These are phyloP conservation scores for Aspergillus proliferans DNA, from an alignment of 2,329 filamentous ascomycete species.

Conservation along the genomic window DNA sequence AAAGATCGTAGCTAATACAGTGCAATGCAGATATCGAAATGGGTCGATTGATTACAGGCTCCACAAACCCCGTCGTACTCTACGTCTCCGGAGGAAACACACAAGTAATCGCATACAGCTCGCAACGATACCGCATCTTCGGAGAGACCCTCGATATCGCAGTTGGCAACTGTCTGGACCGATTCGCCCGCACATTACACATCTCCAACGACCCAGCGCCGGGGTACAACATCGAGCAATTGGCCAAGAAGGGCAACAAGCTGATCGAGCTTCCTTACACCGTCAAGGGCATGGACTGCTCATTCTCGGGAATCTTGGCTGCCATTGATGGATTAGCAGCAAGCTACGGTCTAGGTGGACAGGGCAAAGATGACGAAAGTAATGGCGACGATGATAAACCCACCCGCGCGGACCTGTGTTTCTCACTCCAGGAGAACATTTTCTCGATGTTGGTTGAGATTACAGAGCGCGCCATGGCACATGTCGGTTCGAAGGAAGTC, in stretches of 20 bases:
- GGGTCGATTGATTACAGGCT: conserved; percentile 87
- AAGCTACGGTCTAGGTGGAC: conserved; percentile 30
- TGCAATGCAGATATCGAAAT: conserved; percentile 75
- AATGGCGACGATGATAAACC: conserved; percentile 33
- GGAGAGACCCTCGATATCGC: conserved; percentile 96
- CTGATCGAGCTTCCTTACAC: conserved; percentile 88
- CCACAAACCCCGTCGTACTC: conserved; percentile 84
- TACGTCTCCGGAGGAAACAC: conserved; percentile 97
- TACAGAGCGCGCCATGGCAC: conserved; percentile 96
- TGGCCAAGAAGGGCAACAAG: conserved; percentile 66
- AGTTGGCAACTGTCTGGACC: conserved; percentile 93
- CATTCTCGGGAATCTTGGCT: conserved; percentile 86
- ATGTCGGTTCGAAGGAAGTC: conserved; percentile 85
- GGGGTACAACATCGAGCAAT: conserved; percentile 95
- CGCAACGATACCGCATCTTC: conserved; percentile 93
- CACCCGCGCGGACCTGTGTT: conserved; percentile 81
- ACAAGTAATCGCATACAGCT: conserved; percentile 94
- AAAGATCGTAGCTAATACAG: conserved; percentile 1
- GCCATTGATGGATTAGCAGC: conserved; percentile 73
- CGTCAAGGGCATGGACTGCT: conserved; percentile 98
- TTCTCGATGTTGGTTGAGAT: conserved; percentile 98
- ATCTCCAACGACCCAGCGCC: conserved; percentile 96
- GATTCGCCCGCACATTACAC: conserved; percentile 82
- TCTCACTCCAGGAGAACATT: conserved; percentile 89
- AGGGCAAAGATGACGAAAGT: conserved; percentile 48